Conservation (phyloP, 2,329 filamentous ascomycete species). For the Dactylellina sp. region DNA sequence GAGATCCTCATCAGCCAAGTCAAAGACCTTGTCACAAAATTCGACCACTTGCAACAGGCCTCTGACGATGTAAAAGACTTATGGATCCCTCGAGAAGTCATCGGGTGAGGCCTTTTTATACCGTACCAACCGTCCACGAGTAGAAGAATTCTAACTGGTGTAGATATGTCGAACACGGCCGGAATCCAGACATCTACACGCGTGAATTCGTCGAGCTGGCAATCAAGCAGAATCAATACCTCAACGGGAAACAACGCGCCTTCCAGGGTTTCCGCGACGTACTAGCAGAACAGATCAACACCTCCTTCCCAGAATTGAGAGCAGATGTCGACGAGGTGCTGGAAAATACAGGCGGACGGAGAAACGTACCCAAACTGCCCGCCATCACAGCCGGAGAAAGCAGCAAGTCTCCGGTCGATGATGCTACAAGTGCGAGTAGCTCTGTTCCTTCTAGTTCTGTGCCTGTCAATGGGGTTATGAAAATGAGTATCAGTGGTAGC, state of each 20-base stretch:
- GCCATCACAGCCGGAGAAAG: conserved; percentile 31
- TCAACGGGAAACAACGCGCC: conserved; percentile 74
- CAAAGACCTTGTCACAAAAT: conserved; percentile 61
- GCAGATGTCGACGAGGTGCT: conserved; percentile 69
- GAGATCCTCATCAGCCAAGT: conserved; percentile 71
- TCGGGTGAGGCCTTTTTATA: conserved; percentile 63
- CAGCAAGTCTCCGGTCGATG: conserved; percentile 19
- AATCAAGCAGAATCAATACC: conserved; percentile 74
- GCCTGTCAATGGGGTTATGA: conserved; percentile 50
- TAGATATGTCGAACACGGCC: conserved; percentile 76
- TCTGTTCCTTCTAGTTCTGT: conserved; percentile 21
- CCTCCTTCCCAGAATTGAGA: conserved; percentile 71
- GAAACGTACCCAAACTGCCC: conserved; percentile 31
- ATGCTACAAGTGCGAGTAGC: background rate
- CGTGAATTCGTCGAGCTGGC: conserved; percentile 79
- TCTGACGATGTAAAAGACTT: conserved; percentile 62
- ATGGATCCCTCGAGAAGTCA: conserved; percentile 64
- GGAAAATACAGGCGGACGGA: conserved; percentile 52
- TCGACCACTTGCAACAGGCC: conserved; percentile 19
- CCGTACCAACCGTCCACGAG: too few relatives aligned
- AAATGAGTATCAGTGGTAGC: conserved; percentile 52
- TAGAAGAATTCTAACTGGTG: conserved; percentile 63
- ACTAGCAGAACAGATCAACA: conserved; percentile 71
- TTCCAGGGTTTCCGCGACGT: conserved; percentile 73
- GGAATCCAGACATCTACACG: conserved; percentile 80